Evolutionary conservation across 768 basidiomycete genomes (phyloP), one percentile per base, ranked within the genome.

Genomic region (Russula vinacea): DNA sequence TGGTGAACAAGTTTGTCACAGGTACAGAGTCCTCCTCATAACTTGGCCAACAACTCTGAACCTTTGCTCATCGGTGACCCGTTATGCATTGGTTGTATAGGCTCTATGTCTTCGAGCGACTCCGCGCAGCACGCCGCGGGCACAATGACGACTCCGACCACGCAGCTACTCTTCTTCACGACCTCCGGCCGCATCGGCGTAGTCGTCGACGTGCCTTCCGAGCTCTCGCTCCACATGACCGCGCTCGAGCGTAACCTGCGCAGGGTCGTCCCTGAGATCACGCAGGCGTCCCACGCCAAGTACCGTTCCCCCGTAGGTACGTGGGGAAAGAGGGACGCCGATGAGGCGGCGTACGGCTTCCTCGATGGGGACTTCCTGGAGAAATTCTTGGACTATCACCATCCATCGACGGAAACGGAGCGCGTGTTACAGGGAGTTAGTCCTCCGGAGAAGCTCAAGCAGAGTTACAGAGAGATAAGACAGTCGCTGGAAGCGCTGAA

Each of bases 361-460:
- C 78, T 97, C 33, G 94, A 97, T 65, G 94, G 94, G 1, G 89
- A 92, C 71, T 90, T 94, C 67, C 71, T 97, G 22, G 90, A 94
- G 73, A 75, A 78, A 22, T 85, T 89, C 73, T 77, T 87, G 58
- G 74, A 74, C 19, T 76, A 79, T 54, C 71, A 71, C 42, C 72
- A 70, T 14, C 75, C 80, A 22, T 74, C 79, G 0, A 70, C 76
- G 6, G 73, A 79, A 26, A 74, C 84, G n/a, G 73, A 80, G 58
- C 75, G 78, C 63, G 82, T 90, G 11, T 74, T 87, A 68, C 70
- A 76, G 33, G 90, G 90, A 10, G 74, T 77, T 19, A 84, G 76
- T 59, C 80, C 83, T 56, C 83, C 83, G 3, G 89, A 92, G 74
- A 75, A 75, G 39, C 72, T 92, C 19, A 77, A 75, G 14, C 70